Conservation (phyloP, 129 eudicot species). For the Deinandra increscens region DNA sequence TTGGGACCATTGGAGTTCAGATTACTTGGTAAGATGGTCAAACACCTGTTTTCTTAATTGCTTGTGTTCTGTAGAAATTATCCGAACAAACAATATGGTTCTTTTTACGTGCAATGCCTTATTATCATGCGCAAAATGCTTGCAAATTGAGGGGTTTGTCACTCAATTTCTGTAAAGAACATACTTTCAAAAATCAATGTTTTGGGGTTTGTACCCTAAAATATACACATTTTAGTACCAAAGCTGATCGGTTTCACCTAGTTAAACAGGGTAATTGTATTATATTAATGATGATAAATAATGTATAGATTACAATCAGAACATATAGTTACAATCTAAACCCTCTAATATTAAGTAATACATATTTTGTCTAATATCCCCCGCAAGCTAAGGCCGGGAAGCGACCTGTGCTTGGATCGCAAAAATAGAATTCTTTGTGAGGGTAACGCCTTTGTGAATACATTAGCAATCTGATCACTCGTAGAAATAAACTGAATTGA, state of each 20-base stretch:
- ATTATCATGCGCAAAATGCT: neutral
- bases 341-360: no score
- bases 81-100: neutral
- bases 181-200: neutral
- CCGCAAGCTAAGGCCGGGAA: no score
- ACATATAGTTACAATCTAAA: no score
- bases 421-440: no score
- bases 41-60: neutral
- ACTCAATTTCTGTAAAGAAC: neutral
- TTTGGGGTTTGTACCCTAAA: neutral
- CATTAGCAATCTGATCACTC: no score
- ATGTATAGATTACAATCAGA: no score
- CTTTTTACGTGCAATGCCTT: slow-evolving; percentile 13
- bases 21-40: slow-evolving; percentile 68
- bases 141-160: neutral
- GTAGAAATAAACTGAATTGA: no score
- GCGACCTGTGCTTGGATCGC: no score
- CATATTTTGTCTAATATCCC: no score
- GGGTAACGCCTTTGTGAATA: no score
- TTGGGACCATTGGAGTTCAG: slow-evolving; percentile 86
- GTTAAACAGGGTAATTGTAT: no score
- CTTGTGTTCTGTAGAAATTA: slow-evolving; percentile 5
- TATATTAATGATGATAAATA: no score
- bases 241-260: slow-evolving; percentile 13
- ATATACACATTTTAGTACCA: neutral